Evolutionary conservation across 441 rosid genomes (phyloP).

Genomic region (Omphalea diandra): DNA sequence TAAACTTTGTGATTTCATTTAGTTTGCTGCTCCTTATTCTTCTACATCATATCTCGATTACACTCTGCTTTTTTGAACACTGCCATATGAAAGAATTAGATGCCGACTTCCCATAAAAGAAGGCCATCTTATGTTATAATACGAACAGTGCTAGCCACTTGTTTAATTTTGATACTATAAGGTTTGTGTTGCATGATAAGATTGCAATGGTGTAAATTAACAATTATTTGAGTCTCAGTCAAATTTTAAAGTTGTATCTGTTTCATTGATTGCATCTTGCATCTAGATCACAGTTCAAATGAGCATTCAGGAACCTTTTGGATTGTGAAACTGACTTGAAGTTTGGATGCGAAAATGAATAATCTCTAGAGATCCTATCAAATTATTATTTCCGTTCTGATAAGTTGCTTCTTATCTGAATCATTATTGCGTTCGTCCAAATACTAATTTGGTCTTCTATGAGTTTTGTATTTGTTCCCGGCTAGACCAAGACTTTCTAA

Average conservation of each 20-base stretch:
- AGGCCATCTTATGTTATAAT: too few species aligned
- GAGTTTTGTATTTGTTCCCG: too few species aligned
- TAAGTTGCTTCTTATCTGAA: too few species aligned
- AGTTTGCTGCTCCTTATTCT: neutral
- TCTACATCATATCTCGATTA: neutral
- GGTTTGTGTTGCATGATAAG: neutral
- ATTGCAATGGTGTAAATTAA: neutral
- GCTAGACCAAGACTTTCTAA: too few species aligned
- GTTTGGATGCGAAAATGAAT: neutral
- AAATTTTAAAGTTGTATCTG: neutral
- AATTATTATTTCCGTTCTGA: too few species aligned
- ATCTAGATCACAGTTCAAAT: neutral
- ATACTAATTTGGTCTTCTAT: too few species aligned
- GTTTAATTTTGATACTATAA: conserved; percentile 4
- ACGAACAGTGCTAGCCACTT: too few species aligned
- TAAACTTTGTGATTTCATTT: neutral
- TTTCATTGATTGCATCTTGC: neutral
- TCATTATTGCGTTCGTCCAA: too few species aligned
- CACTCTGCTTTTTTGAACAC: neutral
- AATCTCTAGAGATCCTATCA: neutral
- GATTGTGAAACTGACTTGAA: neutral
- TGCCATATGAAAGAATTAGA: neutral
- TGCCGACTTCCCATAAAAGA: too few species aligned
- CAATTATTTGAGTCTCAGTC: neutral
- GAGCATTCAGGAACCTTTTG: too few species aligned